Percentiles rank a stretch among this genome's conserved stretches.
Conservation (phyloP, 2,329 filamentous ascomycete species). For the Fusarium fujikuroi region DNA sequence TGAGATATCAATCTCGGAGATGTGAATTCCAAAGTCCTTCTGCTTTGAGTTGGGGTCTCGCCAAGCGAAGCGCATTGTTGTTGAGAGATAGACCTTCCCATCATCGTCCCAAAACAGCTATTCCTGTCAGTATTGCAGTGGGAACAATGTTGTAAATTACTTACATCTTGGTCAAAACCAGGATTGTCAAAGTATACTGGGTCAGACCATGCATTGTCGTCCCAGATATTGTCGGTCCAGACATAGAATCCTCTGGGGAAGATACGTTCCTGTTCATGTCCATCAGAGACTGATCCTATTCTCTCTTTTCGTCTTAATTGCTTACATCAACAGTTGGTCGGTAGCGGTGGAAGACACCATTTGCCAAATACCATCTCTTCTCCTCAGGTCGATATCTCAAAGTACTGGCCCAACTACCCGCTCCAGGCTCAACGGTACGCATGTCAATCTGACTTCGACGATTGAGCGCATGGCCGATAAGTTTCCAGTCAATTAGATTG, state of each 20-base stretch:
- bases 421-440: slow-evolving; percentile 62
- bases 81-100: slow-evolving; percentile 61
- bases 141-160: accelerated
- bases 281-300: neutral
- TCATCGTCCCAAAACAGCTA: slow-evolving; percentile 61
- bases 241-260: slow-evolving; percentile 66
- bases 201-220: slow-evolving; percentile 62
- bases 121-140: neutral
- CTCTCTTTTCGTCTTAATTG: neutral
- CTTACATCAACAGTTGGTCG: slow-evolving; percentile 51
- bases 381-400: slow-evolving; percentile 55
- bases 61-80: slow-evolving; percentile 50
- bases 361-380: slow-evolving; percentile 58
- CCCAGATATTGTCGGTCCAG: slow-evolving; percentile 63
- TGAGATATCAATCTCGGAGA: slow-evolving; percentile 55
- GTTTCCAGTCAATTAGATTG: slow-evolving; percentile 62
- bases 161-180: slow-evolving; percentile 62
- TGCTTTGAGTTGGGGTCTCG: slow-evolving; percentile 52
- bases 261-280: slow-evolving; percentile 50
- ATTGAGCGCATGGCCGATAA: slow-evolving; percentile 64
- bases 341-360: slow-evolving; percentile 57
- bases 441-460: slow-evolving; percentile 63
- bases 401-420: slow-evolving; percentile 61
- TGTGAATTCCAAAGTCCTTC: slow-evolving; percentile 64
- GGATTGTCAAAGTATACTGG: slow-evolving; percentile 65